A percentile compares a stretch with the other conserved stretches of the same genome.
These are phyloP conservation scores for Helenozyma baotianmanensis DNA, from an alignment of 805 yeast species.

Conservation along the genomic window DNA sequence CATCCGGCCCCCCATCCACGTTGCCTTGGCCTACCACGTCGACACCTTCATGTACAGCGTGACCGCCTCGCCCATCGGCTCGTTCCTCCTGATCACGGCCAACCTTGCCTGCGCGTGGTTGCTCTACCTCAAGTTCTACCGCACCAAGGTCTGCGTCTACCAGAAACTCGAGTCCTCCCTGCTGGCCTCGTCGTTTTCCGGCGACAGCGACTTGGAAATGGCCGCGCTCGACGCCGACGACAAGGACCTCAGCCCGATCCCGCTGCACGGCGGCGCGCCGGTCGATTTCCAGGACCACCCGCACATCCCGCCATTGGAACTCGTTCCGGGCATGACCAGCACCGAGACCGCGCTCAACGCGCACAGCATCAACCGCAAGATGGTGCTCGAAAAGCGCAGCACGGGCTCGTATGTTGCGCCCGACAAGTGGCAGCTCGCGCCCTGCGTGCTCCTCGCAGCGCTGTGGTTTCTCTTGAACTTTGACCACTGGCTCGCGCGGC, in stretches of 20 bases:
- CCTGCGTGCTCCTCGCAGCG: constrained; percentile 37
- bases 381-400: too few species aligned
- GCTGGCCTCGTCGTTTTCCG: too few species aligned
- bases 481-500: constrained; percentile 38
- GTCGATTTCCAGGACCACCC: constrained; percentile 10
- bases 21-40: constrained; percentile 39
- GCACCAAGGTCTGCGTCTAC: too few species aligned
- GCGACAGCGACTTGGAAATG: too few species aligned
- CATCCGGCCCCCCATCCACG: constrained; percentile 51
- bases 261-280: constrained; percentile 3
- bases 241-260: not conserved
- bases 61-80: constrained; percentile 2
- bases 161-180: too few species aligned
- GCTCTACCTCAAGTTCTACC: too few species aligned
- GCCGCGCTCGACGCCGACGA: not conserved
- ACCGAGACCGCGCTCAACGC: constrained; percentile 3
- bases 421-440: constrained; percentile 22
- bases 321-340: constrained; percentile 3
- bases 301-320: constrained; percentile 5
- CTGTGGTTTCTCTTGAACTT: constrained; percentile 50
- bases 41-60: constrained; percentile 38
- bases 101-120: not conserved
- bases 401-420: not conserved
- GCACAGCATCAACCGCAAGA: constrained; percentile 3
- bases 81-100: constrained; percentile 1